Evolutionary conservation across 2,329 filamentous ascomycete genomes (phyloP), one percentile per base, ranked within the genome.

Genomic region (Graphium sp.): DNA sequence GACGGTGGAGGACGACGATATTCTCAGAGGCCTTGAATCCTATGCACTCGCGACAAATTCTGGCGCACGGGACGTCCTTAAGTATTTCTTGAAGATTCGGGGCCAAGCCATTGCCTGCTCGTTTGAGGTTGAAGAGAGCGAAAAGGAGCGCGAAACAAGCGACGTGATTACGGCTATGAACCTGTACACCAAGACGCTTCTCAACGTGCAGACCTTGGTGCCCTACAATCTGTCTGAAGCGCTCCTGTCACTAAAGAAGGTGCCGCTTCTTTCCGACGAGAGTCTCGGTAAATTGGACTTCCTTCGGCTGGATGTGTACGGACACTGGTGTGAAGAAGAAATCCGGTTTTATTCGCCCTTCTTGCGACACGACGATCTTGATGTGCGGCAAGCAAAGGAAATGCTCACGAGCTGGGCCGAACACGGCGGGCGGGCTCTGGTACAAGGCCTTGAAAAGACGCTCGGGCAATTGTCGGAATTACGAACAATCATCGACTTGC

Each of bases 291-390:
- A 56, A 1, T 49, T 89, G 2, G 70, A 80, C 37, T 76, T 75
- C 11, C 54, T 93, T 9, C 69, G 79, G 20, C 55, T 94, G 16
- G 83, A 93, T 43, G 54, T 89, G 7, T 73, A 82, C 41, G 71
- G 75, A 37, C 64, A 65, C 13, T 92, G 84, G 79, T 79, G 89
- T 36, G 66, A 78, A 12, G 73, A 84, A 6, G 82, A 91, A 34
- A 79, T 93, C 23, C 70, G 69, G 26, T 78, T 77, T 37, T 94
- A 91, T 45, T 87, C 74, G 1, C 85, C 85, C 0, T 93, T 83
- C 55, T 79, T 91, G 20, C 73, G 80, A 18, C 74, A 91, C 40
- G 81, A 85, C 38, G 79, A 89, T 38, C 49, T 81, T 5, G 66
- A 73, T 15, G 68, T 64, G 13, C 51, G 57, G 15, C 63, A 72